Conservation (phyloP, 495 filamentous ascomycete genomes). For the Aspergillus coremiiformis region DNA sequence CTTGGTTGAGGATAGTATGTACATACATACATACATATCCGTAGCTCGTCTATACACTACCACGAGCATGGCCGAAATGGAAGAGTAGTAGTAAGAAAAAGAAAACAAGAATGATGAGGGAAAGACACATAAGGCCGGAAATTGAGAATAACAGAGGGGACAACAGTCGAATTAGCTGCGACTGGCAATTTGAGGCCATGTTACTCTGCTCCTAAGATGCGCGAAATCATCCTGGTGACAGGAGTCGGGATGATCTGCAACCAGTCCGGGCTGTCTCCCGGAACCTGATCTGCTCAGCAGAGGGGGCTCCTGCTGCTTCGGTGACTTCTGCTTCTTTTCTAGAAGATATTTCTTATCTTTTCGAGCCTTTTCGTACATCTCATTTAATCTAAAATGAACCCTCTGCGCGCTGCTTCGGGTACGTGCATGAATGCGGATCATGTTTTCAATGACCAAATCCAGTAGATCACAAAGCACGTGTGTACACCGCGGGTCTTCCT, state of each 20-base stretch:
- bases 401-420: background rate
- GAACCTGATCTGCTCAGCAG: background rate
- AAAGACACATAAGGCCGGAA: no score
- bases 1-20: no score
- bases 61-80: no score
- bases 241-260: background rate
- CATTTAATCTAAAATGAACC: background rate
- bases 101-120: no score
- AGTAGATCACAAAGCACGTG: conserved; percentile 2
- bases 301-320: no score
- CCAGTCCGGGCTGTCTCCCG: background rate
- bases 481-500: background rate
- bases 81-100: no score
- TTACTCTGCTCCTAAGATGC: background rate
- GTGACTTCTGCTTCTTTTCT: background rate
- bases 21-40: no score
- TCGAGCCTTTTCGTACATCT: background rate
- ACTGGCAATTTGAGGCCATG: background rate
- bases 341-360: background rate
- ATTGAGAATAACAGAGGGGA: background rate
- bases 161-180: background rate
- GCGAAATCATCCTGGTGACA: background rate
- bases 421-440: conserved; percentile 8
- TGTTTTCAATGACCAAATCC: conserved; percentile 6
- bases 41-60: no score